Base-by-base conservation (phyloP, 345 rosid genomes). In the Gynandropsis gynandra region DNA sequence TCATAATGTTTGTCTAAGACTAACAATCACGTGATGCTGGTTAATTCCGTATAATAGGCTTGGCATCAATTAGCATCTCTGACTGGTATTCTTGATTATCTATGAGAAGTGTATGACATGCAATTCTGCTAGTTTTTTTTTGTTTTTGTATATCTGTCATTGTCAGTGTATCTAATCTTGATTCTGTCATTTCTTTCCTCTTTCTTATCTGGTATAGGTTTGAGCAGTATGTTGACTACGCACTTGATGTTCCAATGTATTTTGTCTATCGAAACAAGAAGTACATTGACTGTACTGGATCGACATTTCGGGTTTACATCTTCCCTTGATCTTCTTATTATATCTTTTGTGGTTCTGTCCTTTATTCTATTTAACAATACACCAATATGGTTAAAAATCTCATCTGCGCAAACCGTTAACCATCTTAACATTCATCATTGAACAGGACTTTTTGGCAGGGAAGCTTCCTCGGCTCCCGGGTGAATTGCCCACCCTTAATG, bases 191-290 rank as follows among this genome's bases (percentile, higher is more conserved):
- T 52, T 24, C 39, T 9, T 36, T n/a, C 33, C 10, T 39, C 34
- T 52, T 50, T 36, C 18, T 31, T 50, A 19, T 55, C 47, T 55
- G 62, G 21, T 70, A 71, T 80, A 88, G 97, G 76, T 92, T 92
- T 83, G 97, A 92, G 78, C 97, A 76, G 72, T 92, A 92, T 68
- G 99, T 92, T 53, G 97, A 92, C 50, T 92, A 92, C 36, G 99
- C 99, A 54, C 95, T 92, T n/a, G 97, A 92, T 65, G 97, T 88
- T 64, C 99, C 99, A 27, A 92, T 88, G 99, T 92, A 92, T 75
- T 92, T 88, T 64, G 94, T 87, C 47, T 92, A 88, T 58, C 80
- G 89, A 53, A 73, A 83, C 58, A 68, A 83, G 73, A 82, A 80
- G 71, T 88, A 85, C 56, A 72, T 92, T 20, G 95, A 92, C 79